Evolutionary conservation across 805 yeast genomes (phyloP).

Genomic region (Tetrapisispora arboricola): DNA sequence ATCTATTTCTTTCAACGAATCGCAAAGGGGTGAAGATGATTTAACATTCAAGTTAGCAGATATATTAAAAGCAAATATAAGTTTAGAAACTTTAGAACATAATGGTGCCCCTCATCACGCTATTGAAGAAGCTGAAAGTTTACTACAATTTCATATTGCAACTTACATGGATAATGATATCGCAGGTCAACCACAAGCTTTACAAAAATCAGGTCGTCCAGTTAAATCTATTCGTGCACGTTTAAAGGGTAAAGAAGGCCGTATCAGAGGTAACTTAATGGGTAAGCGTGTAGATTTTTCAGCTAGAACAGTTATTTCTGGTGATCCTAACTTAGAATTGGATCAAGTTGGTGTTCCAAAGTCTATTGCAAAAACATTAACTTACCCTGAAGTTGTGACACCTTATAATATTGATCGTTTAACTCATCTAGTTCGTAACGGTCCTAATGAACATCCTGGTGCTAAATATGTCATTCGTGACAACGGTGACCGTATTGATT

Average conservation of each 20-base stretch:
- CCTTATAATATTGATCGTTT: slow-evolving; percentile 92
- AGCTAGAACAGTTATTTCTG: slow-evolving; percentile 97
- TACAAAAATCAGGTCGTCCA: slow-evolving; percentile 97
- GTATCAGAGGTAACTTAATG: slow-evolving; percentile 96
- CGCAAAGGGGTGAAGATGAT: slow-evolving; percentile 98
- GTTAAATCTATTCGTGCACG: slow-evolving; percentile 98
- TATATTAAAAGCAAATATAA: slow-evolving; percentile 90
- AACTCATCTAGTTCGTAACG: slow-evolving; percentile 90
- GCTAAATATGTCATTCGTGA: slow-evolving; percentile 97
- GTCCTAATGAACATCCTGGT: slow-evolving; percentile 99
- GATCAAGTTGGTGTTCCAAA: slow-evolving; percentile 99
- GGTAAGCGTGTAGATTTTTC: slow-evolving; percentile 99
- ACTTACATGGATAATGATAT: slow-evolving; percentile 99
- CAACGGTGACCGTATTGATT: slow-evolving; percentile 96
- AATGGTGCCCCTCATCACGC: slow-evolving; percentile 99
- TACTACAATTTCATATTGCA: slow-evolving; percentile 95
- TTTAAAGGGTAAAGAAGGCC: slow-evolving; percentile 98
- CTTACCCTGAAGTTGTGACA: slow-evolving; percentile 96
- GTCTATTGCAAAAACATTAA: slow-evolving; percentile 87
- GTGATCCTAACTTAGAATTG: slow-evolving; percentile 94
- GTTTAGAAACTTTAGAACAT: slow-evolving; percentile 93
- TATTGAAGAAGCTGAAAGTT: slow-evolving; percentile 88
- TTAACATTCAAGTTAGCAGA: slow-evolving; percentile 95
- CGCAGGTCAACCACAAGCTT: slow-evolving; percentile 99
- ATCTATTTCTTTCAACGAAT: slow-evolving; percentile 93